Percentiles rank a stretch among this genome's conserved stretches.
These are phyloP conservation scores for Thraustochytrium striatum DNA, from an alignment of 352 stramenopile genomes.

Conservation along the genomic window DNA sequence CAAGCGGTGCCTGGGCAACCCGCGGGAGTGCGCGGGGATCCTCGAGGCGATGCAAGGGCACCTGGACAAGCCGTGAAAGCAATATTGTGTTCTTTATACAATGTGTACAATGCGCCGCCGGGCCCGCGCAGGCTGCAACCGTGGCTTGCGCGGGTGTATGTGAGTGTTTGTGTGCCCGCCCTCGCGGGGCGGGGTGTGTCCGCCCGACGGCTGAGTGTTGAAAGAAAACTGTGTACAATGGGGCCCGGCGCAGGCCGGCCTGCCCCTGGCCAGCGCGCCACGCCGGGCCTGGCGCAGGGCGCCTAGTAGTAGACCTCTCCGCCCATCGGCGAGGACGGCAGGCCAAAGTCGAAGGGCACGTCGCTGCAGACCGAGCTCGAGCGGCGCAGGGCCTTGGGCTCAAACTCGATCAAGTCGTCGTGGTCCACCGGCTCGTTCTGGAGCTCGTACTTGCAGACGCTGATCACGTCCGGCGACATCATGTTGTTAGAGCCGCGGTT, in stretches of 20 bases:
- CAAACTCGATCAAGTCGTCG: conserved; percentile 15
- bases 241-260: too few relatives aligned
- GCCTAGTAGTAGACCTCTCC: not conserved
- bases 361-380: not conserved
- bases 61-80: too few relatives aligned
- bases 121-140: not conserved
- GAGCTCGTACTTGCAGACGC: not conserved
- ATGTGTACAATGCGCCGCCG: conserved; percentile 8
- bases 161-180: not conserved
- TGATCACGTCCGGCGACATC: not conserved
- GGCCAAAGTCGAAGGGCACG: conserved; percentile 39
- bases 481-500: not conserved
- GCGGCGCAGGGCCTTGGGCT: not conserved
- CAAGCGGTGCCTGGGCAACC: too few relatives aligned
- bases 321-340: not conserved
- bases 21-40: too few relatives aligned
- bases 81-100: not conserved
- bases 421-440: not conserved
- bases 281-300: not conserved
- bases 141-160: not conserved
- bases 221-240: too few relatives aligned
- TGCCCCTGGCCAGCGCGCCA: not conserved
- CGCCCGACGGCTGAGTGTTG: too few relatives aligned
- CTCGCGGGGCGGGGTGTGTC: not conserved
- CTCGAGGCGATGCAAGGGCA: too few relatives aligned